A percentile compares a stretch with the other conserved stretches of the same genome.
phyloP scores from a whole-genome alignment of 441 rosid genomes.

The Erodium texanum region DNA sequence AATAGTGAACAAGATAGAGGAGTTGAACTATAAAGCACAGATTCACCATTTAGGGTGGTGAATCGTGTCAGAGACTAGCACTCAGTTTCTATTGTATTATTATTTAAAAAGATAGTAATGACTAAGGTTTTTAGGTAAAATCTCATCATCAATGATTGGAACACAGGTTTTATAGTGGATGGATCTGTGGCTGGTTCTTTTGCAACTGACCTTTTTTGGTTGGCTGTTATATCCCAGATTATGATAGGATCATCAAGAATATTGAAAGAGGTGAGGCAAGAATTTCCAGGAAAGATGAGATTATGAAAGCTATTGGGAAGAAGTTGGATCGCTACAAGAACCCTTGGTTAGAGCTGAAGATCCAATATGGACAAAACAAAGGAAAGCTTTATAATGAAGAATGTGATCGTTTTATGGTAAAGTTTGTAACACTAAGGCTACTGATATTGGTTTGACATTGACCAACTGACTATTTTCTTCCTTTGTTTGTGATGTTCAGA shows the following conservation, averaged over 20 bases:
- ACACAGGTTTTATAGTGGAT: no score
- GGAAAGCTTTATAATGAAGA: conserved; percentile 98
- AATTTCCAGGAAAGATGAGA: conserved; percentile 92
- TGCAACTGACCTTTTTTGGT: not conserved
- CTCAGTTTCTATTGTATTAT: not conserved
- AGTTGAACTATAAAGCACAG: not conserved
- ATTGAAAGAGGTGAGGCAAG: conserved; percentile 97
- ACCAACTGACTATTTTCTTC: conserved; percentile 8
- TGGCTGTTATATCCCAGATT: conserved; percentile 37
- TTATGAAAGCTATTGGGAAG: conserved; percentile 98
- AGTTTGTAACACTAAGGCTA: not conserved
- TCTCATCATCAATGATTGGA: not conserved
- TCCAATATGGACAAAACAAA: conserved; percentile 97
- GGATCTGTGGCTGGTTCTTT: not conserved
- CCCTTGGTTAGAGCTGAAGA: conserved; percentile 97
- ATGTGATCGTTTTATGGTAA: conserved; percentile 95
- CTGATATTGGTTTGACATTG: conserved; percentile 1
- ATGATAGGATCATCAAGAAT: conserved; percentile 93
- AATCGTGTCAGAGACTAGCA: not conserved
- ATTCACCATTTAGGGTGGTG: not conserved
- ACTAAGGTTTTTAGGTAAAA: not conserved
- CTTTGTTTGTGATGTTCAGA: conserved; percentile 30
- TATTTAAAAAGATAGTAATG: not conserved
- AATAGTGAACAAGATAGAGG: not conserved
- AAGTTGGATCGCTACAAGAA: conserved; percentile 95